Conservation (phyloP, 202 grass and related monocot species). For the Zoysia matrella region DNA sequence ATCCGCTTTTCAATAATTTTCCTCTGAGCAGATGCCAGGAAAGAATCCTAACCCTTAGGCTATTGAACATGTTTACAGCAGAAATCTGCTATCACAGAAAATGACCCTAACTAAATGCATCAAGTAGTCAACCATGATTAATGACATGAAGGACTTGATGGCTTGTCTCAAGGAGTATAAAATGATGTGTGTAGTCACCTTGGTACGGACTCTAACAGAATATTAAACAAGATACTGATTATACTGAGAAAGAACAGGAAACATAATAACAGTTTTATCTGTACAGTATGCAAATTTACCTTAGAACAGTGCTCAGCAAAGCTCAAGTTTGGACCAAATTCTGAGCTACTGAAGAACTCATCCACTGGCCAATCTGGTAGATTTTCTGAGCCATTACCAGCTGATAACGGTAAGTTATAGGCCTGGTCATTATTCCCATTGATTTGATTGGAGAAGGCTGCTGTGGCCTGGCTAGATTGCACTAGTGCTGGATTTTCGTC, state of each 20-base stretch:
- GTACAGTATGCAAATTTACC: slow-evolving; percentile 49
- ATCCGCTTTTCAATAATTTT: background rate
- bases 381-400: no score
- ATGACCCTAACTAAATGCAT: background rate
- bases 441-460: slow-evolving; percentile 51
- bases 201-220: background rate
- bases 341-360: no score
- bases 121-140: slow-evolving; percentile 16
- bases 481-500: slow-evolving; percentile 36
- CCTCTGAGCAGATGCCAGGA: background rate
- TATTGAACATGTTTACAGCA: no score
- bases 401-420: no score
- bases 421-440: slow-evolving; percentile 2
- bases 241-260: background rate
- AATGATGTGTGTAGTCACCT: background rate
- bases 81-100: background rate
- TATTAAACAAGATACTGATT: background rate
- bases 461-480: slow-evolving; percentile 40
- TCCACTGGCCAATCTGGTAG: no score
- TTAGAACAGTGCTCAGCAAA: slow-evolving; percentile 79
- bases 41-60: background rate
- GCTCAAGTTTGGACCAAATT: slow-evolving; percentile 63
- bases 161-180: background rate
- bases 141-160: background rate
- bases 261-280: background rate